A percentile compares a stretch with the other conserved stretches of the same genome.
These are phyloP conservation scores for Diplogelasinospora grovesii DNA, from an alignment of 495 filamentous ascomycete genomes.

Conservation along the genomic window DNA sequence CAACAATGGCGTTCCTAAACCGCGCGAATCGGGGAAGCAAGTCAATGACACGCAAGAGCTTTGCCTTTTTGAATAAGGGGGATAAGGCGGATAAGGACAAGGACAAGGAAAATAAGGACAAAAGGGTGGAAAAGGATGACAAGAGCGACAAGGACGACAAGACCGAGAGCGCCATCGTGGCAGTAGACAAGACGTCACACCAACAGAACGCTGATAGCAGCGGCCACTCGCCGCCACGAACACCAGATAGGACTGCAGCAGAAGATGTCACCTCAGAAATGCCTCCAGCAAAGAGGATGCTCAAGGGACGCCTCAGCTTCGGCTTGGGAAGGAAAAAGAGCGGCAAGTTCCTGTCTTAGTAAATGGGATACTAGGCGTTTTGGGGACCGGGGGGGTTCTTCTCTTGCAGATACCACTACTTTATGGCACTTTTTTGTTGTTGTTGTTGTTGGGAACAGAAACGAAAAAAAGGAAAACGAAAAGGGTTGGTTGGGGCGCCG, in stretches of 20 bases:
- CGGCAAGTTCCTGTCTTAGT: constrained; percentile 32
- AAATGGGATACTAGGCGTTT: no score
- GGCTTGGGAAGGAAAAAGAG: constrained; percentile 56
- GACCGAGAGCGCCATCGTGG: constrained; percentile 3
- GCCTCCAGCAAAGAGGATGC: constrained; percentile 17
- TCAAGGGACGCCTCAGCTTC: constrained; percentile 51
- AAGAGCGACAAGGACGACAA: constrained; percentile 14
- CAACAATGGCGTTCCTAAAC: constrained; percentile 37
- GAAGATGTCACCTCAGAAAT: constrained; percentile 17
- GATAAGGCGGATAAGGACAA: constrained; percentile 24
- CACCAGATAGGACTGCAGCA: constrained; percentile 5
- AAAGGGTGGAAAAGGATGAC: constrained; percentile 6
- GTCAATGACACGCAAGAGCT: constrained; percentile 44
- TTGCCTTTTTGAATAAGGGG: constrained; percentile 37
- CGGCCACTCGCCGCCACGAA: constrained; percentile 8
- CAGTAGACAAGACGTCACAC: neutral
- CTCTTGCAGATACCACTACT: no score
- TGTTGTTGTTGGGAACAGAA: no score
- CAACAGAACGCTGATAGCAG: constrained; percentile 10
- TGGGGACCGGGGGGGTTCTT: no score
- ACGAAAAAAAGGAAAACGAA: no score
- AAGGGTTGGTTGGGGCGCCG: no score
- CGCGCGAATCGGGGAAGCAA: constrained; percentile 32
- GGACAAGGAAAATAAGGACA: constrained; percentile 25
- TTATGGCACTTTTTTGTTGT: no score